These are phyloP conservation scores for Candida boleticola DNA, from an alignment of 805 yeast genomes.

Conservation along the genomic window DNA sequence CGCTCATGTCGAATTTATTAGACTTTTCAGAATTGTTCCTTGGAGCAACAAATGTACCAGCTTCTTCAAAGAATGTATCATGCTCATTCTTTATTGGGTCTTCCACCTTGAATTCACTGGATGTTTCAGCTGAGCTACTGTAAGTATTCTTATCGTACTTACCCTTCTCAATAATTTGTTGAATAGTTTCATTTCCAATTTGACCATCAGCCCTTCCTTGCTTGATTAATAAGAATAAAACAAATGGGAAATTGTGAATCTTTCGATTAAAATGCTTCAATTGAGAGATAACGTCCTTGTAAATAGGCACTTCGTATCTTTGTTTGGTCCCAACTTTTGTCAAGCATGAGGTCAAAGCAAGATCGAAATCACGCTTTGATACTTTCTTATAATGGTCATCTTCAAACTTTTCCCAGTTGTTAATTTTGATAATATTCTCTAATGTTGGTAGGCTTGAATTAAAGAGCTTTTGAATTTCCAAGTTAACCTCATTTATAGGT, in stretches of 20 bases:
- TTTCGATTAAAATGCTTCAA: slow-evolving; percentile 15
- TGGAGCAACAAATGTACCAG: slow-evolving; percentile 1
- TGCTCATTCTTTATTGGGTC: background rate
- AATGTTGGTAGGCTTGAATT: background rate
- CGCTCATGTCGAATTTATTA: slow-evolving; percentile 19
- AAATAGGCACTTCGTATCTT: slow-evolving; percentile 12
- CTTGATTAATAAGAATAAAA: background rate
- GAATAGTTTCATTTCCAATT: background rate
- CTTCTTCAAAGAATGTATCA: background rate
- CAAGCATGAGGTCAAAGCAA: slow-evolving; percentile 5
- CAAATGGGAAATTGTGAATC: slow-evolving; percentile 18
- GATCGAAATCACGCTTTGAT: slow-evolving; percentile 3
- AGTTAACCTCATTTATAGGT: slow-evolving; percentile 6
- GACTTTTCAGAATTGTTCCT: slow-evolving; percentile 8
- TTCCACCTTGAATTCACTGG: background rate
- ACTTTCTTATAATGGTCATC: slow-evolving; percentile 11
- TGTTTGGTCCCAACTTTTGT: background rate
- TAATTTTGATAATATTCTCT: slow-evolving; percentile 3
- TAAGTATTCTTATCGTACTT: background rate
- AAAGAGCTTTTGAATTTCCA: background rate
- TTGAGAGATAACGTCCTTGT: slow-evolving; percentile 10
- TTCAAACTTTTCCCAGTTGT: slow-evolving; percentile 12
- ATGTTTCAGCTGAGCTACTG: background rate
- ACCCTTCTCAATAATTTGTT: background rate
- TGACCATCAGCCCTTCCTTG: background rate